phyloP scores from a whole-genome alignment of 805 yeast species.

The Schwanniomyces yamadae region DNA sequence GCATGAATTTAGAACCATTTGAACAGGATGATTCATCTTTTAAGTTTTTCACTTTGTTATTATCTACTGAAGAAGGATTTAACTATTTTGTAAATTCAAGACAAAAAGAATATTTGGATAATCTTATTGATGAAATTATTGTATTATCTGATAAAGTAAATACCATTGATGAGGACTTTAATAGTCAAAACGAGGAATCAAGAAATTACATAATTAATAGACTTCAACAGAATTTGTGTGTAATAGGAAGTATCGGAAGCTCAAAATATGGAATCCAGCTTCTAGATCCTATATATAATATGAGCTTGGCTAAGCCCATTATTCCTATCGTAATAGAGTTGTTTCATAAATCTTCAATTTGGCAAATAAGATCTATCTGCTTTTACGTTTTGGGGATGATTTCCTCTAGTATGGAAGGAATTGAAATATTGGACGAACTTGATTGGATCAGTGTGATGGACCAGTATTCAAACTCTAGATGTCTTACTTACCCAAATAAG shows the following conservation, averaged over 20 bases:
- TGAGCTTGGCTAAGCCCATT: conserved; percentile 17
- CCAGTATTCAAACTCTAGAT: conserved; percentile 15
- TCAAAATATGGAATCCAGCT: conserved; percentile 63
- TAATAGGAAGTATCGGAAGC: conserved; percentile 79
- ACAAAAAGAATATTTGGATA: conserved; percentile 46
- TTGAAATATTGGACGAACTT: conserved; percentile 78
- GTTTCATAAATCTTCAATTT: conserved; percentile 33
- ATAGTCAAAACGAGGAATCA: conserved; percentile 23
- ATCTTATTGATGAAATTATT: conserved; percentile 24
- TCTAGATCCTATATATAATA: conserved; percentile 30
- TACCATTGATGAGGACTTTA: conserved; percentile 19
- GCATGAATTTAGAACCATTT: not conserved
- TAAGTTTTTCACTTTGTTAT: conserved; percentile 74
- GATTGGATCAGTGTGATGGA: conserved; percentile 54
- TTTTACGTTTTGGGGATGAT: conserved; percentile 76
- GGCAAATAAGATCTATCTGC: conserved; percentile 73
- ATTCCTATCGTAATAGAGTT: conserved; percentile 48
- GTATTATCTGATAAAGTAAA: conserved; percentile 4
- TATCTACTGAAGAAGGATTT: conserved; percentile 79
- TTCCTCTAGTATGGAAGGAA: conserved; percentile 71
- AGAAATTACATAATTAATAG: conserved; percentile 26
- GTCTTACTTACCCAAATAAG: conserved; percentile 21
- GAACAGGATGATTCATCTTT: conserved; percentile 4
- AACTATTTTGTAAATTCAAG: conserved; percentile 44
- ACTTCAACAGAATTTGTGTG: conserved; percentile 83